These are phyloP conservation scores for Hortiboletus rubellus DNA, from an alignment of 1,284 basidiomycete genomes.

Conservation along the genomic window DNA sequence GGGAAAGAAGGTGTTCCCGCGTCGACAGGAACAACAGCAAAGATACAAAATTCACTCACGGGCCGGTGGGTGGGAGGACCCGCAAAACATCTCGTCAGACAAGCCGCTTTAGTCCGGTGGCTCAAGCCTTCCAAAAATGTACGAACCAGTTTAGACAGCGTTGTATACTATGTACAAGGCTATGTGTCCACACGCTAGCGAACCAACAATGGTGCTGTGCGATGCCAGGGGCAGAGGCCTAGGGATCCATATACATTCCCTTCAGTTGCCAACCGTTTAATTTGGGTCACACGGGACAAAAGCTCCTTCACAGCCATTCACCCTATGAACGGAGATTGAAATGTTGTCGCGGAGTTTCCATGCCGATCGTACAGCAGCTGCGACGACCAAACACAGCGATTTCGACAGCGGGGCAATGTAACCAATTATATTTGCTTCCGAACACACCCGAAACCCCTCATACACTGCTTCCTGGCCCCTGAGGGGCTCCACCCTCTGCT, in stretches of 20 bases:
- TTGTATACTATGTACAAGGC: conserved; percentile 8
- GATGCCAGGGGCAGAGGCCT: neutral
- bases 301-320: conserved; percentile 3
- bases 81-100: conserved; percentile 17
- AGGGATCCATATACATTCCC: neutral
- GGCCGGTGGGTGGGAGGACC: conserved; percentile 17
- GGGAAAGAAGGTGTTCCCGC: neutral
- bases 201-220: neutral
- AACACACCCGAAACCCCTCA: neutral
- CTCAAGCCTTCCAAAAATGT: conserved; percentile 22
- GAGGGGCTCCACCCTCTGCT: neutral
- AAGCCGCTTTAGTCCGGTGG: conserved; percentile 5
- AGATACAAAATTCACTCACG: neutral
- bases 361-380: too few relatives aligned
- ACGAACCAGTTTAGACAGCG: neutral
- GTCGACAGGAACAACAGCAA: neutral
- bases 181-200: neutral
- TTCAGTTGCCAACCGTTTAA: too few relatives aligned
- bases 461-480: neutral
- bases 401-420: too few relatives aligned
- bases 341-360: neutral
- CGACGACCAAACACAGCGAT: too few relatives aligned
- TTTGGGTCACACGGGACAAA: too few relatives aligned
- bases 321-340: too few relatives aligned
- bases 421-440: neutral